Conservation (phyloP, 208 protist genomes). For the Acanthamoeba sp. region DNA sequence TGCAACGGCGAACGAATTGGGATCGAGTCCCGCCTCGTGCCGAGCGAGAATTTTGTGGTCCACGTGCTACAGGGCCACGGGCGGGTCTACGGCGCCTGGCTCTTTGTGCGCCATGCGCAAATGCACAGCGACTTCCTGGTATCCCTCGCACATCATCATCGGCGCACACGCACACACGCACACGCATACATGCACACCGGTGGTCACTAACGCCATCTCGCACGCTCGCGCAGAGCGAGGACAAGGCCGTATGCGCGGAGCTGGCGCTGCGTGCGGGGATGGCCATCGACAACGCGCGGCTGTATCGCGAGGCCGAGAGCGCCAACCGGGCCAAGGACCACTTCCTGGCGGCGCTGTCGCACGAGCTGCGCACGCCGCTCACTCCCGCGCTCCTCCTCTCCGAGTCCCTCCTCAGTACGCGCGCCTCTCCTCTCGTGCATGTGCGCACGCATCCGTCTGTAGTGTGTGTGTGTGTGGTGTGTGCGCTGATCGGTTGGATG, state of each 20-base stretch:
- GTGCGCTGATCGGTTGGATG: neutral
- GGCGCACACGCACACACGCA: too few relatives aligned
- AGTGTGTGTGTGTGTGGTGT: neutral
- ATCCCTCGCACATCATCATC: neutral
- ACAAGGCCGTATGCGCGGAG: neutral
- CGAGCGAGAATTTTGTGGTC: neutral
- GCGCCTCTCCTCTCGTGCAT: neutral
- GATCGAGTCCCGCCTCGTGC: neutral
- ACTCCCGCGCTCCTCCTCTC: conserved; percentile 31
- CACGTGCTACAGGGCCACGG: neutral
- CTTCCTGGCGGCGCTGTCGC: conserved; percentile 46
- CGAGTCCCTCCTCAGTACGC: neutral
- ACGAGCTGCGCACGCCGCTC: conserved; percentile 45
- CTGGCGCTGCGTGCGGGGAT: neutral
- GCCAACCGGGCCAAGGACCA: conserved; percentile 43
- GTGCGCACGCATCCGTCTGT: neutral
- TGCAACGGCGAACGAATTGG: neutral
- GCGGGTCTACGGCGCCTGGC: neutral
- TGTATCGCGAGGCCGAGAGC: conserved; percentile 23
- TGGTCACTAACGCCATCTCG: neutral
- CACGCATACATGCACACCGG: too few relatives aligned
- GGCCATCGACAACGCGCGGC: conserved; percentile 10
- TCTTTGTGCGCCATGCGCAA: neutral
- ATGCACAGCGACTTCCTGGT: neutral
- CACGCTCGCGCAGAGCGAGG: neutral